Evolutionary conservation across 305 asterid species (phyloP), one percentile per base, ranked within the genome.

Genomic region (Stenogyne calaminthoides): DNA sequence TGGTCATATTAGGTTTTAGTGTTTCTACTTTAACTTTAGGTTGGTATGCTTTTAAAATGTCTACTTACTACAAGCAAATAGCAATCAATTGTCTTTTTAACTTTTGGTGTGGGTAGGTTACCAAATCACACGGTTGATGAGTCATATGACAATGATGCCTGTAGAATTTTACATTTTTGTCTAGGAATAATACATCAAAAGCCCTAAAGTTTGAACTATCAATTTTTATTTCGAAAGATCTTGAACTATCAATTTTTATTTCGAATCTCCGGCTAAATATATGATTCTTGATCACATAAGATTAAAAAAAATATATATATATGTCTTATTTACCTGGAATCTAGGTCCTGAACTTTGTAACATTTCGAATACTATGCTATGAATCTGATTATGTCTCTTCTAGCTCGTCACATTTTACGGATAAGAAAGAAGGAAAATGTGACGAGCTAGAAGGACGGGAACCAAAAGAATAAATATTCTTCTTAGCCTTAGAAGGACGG

Each of bases 101-200:
- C 44, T 42, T 71, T 27, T n/a, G 8, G 11, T 27, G 3, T 67
- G 62, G 49, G 18, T 46, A 46, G 51, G 36, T 52, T 55, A 72
- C 64, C 77, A 27, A 64, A 37, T 39, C 55, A 16, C 36, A 75
- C 49, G 70, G 68, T 29, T 67, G 64, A 59, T 47, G 74, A 67
- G 46, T 46, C 79, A 39, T 52, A 61, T 47, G 58, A 59, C 18
- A 70, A 70, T 32, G 7, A 32, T 32, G 36, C 36, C 36, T 0
- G 3, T 32, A 32, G 36, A 32, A 32, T 32, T 32, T 32, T 32
- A 32, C 36, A 32, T 32, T 4, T 46, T 42, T 42, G n/a, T 42
- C 49, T 42, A 42, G n/a, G n/a, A n/a, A n/a, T n/a, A n/a, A n/a
- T n/a, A n/a, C n/a, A n/a, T n/a, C n/a, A n/a, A n/a, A n/a, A n/a